A percentile compares a stretch with the other conserved stretches of the same genome.
Evolutionary conservation across 129 eudicot species (phyloP).

Genomic region (Tagetes erecta): DNA sequence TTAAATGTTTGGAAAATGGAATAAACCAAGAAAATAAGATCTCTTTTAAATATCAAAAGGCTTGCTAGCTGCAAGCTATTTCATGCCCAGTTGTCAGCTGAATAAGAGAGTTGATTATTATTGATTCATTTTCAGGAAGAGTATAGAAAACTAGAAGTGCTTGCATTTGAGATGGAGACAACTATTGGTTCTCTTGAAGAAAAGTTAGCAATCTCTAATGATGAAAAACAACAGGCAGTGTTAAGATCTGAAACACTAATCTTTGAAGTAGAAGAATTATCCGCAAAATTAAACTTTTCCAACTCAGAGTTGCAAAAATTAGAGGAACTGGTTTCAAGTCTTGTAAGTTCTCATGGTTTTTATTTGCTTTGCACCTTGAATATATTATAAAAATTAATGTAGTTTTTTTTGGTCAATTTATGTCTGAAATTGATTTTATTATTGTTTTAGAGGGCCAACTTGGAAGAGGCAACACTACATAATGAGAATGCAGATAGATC

Average conservation of each 20-base stretch:
- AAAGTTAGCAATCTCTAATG: conserved; percentile 50
- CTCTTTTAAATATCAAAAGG: not conserved
- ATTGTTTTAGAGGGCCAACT: conserved; percentile 47
- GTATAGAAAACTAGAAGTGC: conserved; percentile 79
- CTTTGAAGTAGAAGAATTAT: conserved; percentile 49
- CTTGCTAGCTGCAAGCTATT: not conserved
- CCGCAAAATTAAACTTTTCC: conserved; percentile 55
- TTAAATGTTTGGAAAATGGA: not conserved
- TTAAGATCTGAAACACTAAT: conserved; percentile 61
- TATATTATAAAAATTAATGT: not conserved
- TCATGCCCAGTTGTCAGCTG: not conserved
- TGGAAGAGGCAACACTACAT: conserved; percentile 53
- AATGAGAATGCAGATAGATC: conserved; percentile 53
- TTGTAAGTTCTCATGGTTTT: conserved; percentile 50
- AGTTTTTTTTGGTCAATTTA: not conserved
- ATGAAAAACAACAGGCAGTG: conserved; percentile 58
- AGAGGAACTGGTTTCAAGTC: conserved; percentile 62
- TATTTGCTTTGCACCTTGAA: not conserved
- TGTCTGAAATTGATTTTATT: conserved; percentile 8
- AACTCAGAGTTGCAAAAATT: conserved; percentile 49
- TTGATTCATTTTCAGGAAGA: conserved; percentile 55
- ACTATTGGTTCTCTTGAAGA: conserved; percentile 91
- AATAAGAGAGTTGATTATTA: conserved; percentile 1
- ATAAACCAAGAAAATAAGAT: not conserved
- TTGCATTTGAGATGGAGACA: conserved; percentile 95